These are phyloP conservation scores for Schizopora paradoxa DNA, from an alignment of 1,284 basidiomycete genomes.

Conservation along the genomic window DNA sequence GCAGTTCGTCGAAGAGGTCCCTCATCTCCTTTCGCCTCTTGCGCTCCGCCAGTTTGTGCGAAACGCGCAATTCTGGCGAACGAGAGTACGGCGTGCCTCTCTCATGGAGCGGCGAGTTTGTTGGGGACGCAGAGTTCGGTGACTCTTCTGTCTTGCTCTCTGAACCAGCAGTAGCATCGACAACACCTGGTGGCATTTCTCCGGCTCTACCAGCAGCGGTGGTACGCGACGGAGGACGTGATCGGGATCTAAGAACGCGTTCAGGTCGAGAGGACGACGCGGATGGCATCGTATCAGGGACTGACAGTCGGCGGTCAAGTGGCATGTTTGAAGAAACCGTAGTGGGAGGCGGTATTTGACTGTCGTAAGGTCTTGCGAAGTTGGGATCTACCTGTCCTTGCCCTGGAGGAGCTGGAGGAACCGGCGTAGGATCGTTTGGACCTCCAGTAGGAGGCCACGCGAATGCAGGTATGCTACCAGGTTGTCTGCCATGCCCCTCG, in stretches of 20 bases:
- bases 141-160: conserved; percentile 8
- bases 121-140: conserved; percentile 27
- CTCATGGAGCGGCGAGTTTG: conserved; percentile 32
- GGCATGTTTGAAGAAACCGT: conserved; percentile 57
- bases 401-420: conserved; percentile 32
- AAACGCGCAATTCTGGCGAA: conserved; percentile 87
- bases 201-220: conserved; percentile 7
- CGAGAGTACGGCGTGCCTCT: conserved; percentile 84
- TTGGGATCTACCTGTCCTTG: conserved; percentile 39
- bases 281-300: conserved; percentile 49
- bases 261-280: conserved; percentile 41
- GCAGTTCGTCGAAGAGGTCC: conserved; percentile 90
- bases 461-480: conserved; percentile 60
- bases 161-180: no score
- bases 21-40: conserved; percentile 98
- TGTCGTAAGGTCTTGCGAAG: conserved; percentile 33
- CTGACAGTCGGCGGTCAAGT: conserved; percentile 68
- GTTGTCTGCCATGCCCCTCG: conserved; percentile 58
- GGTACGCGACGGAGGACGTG: conserved; percentile 62
- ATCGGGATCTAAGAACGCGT: conserved; percentile 51
- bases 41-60: conserved; percentile 91
- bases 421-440: conserved; percentile 39
- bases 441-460: conserved; percentile 61
- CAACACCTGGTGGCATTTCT: conserved; percentile 5
- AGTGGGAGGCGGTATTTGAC: conserved; percentile 31